Percentiles rank a stretch among this genome's conserved stretches.
Conservation (phyloP, 2,329 filamentous ascomycete genomes). For the Didymella segeticola region DNA sequence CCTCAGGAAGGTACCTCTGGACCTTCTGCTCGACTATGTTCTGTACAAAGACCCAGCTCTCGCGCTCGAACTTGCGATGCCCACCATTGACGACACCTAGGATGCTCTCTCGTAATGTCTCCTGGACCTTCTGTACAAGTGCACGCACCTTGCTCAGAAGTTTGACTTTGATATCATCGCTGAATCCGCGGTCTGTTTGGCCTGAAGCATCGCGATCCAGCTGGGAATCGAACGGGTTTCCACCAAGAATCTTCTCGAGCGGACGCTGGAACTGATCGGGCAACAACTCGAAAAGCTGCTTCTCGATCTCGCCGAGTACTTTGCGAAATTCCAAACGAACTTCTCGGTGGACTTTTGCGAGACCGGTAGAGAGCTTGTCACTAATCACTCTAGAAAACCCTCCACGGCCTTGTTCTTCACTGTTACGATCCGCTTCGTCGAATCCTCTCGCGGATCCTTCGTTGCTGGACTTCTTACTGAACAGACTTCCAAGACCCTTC, state of each 20-base stretch:
- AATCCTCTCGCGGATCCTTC: conserved; percentile 29
- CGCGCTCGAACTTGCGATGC: conserved; percentile 38
- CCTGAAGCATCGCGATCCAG: conserved; percentile 36
- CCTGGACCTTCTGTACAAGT: conserved; percentile 37
- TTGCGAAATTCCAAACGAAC: conserved; percentile 41
- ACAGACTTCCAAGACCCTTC: conserved; percentile 37
- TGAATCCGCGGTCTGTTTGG: conserved; percentile 34
- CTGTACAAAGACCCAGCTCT: conserved; percentile 43
- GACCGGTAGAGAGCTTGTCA: conserved; percentile 40
- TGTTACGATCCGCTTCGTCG: conserved; percentile 21
- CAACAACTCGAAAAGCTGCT: conserved; percentile 38
- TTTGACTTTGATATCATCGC: conserved; percentile 39
- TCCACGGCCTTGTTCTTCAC: conserved; percentile 22
- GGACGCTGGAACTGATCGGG: conserved; percentile 39
- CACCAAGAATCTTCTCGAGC: conserved; percentile 38
- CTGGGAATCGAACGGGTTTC: conserved; percentile 40
- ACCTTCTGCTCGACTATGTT: conserved; percentile 41
- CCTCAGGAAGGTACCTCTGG: conserved; percentile 37
- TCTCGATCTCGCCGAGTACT: conserved; percentile 38
- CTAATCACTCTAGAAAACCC: conserved; percentile 39
- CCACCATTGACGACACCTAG: conserved; percentile 40
- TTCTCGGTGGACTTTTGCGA: conserved; percentile 39
- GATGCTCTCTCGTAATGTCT: conserved; percentile 39
- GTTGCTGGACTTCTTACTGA: conserved; percentile 27
- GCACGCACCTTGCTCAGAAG: conserved; percentile 36